These are phyloP conservation scores for Monilinia vaccinii-corymbosi DNA, from an alignment of 2,329 filamentous ascomycete species.

Conservation along the genomic window DNA sequence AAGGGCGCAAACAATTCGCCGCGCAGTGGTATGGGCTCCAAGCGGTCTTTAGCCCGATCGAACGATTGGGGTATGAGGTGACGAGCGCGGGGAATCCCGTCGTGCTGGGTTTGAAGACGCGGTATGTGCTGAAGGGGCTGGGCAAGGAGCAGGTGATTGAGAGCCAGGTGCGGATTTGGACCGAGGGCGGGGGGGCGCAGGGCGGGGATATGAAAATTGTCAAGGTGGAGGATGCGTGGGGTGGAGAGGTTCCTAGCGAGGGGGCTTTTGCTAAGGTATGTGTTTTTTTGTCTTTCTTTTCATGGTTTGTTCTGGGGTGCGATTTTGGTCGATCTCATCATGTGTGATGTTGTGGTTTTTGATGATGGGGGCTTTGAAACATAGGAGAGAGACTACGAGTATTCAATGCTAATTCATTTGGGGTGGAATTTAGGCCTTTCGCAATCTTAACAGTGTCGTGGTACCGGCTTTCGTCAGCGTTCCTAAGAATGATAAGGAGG, in stretches of 20 bases:
- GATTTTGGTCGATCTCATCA: no score
- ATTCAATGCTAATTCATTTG: neutral
- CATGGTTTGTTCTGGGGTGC: no score
- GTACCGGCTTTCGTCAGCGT: slow-evolving; percentile 43
- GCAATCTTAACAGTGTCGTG: slow-evolving; percentile 41
- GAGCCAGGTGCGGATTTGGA: slow-evolving; percentile 39
- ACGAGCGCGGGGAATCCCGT: slow-evolving; percentile 50
- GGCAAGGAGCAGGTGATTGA: slow-evolving; percentile 41
- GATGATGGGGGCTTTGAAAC: neutral
- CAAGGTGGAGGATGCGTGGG: slow-evolving; percentile 46
- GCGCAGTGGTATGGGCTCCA: slow-evolving; percentile 50
- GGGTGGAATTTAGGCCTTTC: slow-evolving; percentile 36
- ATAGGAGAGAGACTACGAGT: slow-evolving; percentile 31
- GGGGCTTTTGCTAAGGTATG: slow-evolving; percentile 41
- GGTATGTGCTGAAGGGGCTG: slow-evolving; percentile 45
- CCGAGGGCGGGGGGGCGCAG: slow-evolving; percentile 26
- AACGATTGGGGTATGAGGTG: slow-evolving; percentile 45
- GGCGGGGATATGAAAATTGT: slow-evolving; percentile 35
- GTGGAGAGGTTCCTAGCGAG: slow-evolving; percentile 41
- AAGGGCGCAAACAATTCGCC: slow-evolving; percentile 42
- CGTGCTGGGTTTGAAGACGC: slow-evolving; percentile 42
- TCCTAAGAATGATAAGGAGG: slow-evolving; percentile 44
- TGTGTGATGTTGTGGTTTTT: neutral
- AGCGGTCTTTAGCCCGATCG: slow-evolving; percentile 47
- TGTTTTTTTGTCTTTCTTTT: slow-evolving; percentile 29